Evolutionary conservation across 73 alveolate genomes (phyloP), one percentile per base, ranked within the genome.

Genomic region (Paramecium tetraurelia): DNA sequence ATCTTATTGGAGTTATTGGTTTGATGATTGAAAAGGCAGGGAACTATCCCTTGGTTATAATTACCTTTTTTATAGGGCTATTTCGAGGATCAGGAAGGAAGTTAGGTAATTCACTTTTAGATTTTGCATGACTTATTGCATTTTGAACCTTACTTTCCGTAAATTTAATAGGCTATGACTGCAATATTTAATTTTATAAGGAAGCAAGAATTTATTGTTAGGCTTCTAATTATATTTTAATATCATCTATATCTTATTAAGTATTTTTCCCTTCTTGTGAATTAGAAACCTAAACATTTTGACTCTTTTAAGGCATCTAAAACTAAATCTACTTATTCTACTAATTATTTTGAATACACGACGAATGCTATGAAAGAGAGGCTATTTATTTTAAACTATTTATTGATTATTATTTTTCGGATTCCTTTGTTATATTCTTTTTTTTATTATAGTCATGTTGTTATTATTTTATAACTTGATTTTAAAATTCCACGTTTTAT

Each of bases 11-110:
- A 31, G 68, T 31, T 10, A 40, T 21, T 14, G 27, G 24, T 36
- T 18, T 48, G 6, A 71, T 71, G 29, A 71, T 71, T 29, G 86
- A 27, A 36, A 71, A 75, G 1, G 87, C 87, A 33, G 87, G 87
- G 7, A 14, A 33, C 12, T 31, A 40, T 2, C 87, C 69, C 38
- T 44, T 75, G 22, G 41, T 75, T 18, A 75, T 44, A 75, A 75
- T 75, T 2, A 75, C 68, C 18, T 33, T 33, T 75, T 20, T 75
- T 10, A 40, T 33, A 5, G 87, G 87, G 7, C 87, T 75, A 20
- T 12, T 44, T 0, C 50, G 11, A 68, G 29, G 87, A 18, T 29
- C 68, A 33, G 59, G 8, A 36, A 18, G 10, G 68, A 31, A 33
- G 16, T 68, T 68, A 4, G 27, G 24, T 8, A 20, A 33, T 4